Evolutionary conservation across 140 eudicot genomes (phyloP), one percentile per base, ranked within the genome.

Genomic region (Cichorium intybus): DNA sequence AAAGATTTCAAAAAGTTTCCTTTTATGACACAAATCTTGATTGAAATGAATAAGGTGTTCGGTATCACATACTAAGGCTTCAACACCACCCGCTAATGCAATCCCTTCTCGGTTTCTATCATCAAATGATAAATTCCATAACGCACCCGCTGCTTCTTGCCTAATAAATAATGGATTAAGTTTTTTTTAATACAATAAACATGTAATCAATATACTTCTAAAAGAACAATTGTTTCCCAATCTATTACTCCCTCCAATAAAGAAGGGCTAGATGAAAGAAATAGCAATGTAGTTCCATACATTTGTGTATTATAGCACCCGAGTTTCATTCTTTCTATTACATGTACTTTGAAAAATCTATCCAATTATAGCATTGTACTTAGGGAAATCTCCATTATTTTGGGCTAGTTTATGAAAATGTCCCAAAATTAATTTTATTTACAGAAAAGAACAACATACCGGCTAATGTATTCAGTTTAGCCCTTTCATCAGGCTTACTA

Each of bases 81-180:
- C 97, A 54, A 94, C 97, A 26, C 99, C 99, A 24, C 97, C 95
- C 37, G 95, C 95, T 31, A 76, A 75, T n/a, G 97, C 97, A 78
- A 94, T 89, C 54, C 95, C 95, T 85, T 94, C 99, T 60, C 99
- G 82, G 72, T 94, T 94, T 69, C 97, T 81, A 64, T 94, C 99
- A 54, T 94, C 99, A 63, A 94, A 94, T 66, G 99, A 89, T 64
- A 94, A 64, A 73, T 94, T 94, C 99, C 99, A 94, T 69, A 94
- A 77, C 39, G 99, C 99, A 45, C 99, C 97, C 47, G 99, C 99
- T 72, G 99, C 97, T 72, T 89, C 99, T 83, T 94, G 97, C 81
- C 99, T 94, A 64, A 24, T 66, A 16, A 53, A 43, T 48, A 63
- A 34, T 7, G 37, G 6, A 56, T 15, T 2, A 50, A 57, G 21